A percentile compares a stretch with the other conserved stretches of the same genome.
Conservation (phyloP, 805 yeast genomes). For the Debaryomyces hansenii region DNA sequence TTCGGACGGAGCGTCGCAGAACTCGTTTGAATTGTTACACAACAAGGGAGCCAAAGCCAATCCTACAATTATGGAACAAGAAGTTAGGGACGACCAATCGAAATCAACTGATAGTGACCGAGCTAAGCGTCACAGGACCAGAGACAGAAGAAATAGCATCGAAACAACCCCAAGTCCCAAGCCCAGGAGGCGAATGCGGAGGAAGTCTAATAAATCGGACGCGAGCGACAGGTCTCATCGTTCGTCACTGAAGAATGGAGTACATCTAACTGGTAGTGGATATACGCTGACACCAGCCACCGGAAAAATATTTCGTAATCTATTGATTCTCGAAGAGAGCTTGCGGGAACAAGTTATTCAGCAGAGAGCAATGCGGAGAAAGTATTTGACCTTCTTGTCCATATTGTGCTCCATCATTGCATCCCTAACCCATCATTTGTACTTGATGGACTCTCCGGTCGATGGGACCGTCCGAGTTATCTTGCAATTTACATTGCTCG, state of each 20-base stretch:
- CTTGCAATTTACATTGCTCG: slow-evolving; percentile 58
- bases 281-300: slow-evolving; percentile 46
- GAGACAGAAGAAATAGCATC: slow-evolving; percentile 7
- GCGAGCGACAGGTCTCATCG: slow-evolving; percentile 23
- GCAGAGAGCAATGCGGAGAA: slow-evolving; percentile 64
- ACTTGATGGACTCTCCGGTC: slow-evolving; percentile 21
- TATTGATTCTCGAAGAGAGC: slow-evolving; percentile 82
- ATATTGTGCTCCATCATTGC: slow-evolving; percentile 41
- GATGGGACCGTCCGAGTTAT: slow-evolving; percentile 37
- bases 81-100: slow-evolving; percentile 1
- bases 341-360: slow-evolving; percentile 77
- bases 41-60: slow-evolving; percentile 3
- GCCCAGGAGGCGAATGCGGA: slow-evolving; percentile 22
- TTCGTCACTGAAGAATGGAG: slow-evolving; percentile 16
- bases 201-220: slow-evolving; percentile 23
- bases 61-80: slow-evolving; percentile 2
- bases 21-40: slow-evolving; percentile 21
- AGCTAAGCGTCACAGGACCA: background rate
- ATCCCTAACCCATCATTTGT: slow-evolving; percentile 39
- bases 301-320: slow-evolving; percentile 76
- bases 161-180: slow-evolving; percentile 21
- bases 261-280: slow-evolving; percentile 21
- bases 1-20: slow-evolving; percentile 34
- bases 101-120: background rate
- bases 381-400: slow-evolving; percentile 55